Conservation (phyloP, 495 filamentous ascomycete species). For the Extremus antarcticus region DNA sequence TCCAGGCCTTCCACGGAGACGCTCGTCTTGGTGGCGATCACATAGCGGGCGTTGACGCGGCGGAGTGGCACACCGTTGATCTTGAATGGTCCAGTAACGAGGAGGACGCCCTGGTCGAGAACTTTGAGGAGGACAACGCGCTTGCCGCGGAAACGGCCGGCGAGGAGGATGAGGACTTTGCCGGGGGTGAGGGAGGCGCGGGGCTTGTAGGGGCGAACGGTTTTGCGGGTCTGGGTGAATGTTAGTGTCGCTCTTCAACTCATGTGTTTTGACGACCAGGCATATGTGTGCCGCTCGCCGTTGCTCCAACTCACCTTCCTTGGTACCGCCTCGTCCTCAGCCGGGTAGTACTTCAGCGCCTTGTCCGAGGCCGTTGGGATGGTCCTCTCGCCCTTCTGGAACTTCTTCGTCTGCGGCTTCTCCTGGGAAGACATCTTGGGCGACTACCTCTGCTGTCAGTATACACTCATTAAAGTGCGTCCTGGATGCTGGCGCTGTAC, state of each 20-base stretch:
- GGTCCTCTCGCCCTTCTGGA: conserved; percentile 91
- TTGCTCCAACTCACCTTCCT: conserved; percentile 63
- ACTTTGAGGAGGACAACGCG: conserved; percentile 96
- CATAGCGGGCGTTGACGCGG: conserved; percentile 96
- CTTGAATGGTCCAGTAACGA: conserved; percentile 99
- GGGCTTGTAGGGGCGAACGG: conserved; percentile 69
- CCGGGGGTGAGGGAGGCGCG: conserved; percentile 84
- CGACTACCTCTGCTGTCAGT: conserved; percentile 9
- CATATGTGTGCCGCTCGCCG: neutral
- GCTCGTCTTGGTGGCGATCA: conserved; percentile 89
- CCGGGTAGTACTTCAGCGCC: conserved; percentile 99
- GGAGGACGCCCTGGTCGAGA: conserved; percentile 91
- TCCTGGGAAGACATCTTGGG: conserved; percentile 19
- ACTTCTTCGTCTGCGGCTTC: conserved; percentile 68
- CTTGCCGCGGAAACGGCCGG: conserved; percentile 99
- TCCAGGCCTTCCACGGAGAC: conserved; percentile 80
- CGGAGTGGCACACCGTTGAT: conserved; percentile 98
- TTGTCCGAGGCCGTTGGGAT: conserved; percentile 75
- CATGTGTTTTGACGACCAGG: conserved; percentile 1
- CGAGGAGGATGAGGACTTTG: conserved; percentile 93
- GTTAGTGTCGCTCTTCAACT: conserved; percentile 1
- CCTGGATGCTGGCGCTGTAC: neutral
- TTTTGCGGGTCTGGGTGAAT: conserved; percentile 74
- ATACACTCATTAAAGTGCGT: neutral
- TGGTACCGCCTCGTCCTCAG: conserved; percentile 78